Conservation (phyloP, 257 asterid species). For the Solanum gandarillasii region DNA sequence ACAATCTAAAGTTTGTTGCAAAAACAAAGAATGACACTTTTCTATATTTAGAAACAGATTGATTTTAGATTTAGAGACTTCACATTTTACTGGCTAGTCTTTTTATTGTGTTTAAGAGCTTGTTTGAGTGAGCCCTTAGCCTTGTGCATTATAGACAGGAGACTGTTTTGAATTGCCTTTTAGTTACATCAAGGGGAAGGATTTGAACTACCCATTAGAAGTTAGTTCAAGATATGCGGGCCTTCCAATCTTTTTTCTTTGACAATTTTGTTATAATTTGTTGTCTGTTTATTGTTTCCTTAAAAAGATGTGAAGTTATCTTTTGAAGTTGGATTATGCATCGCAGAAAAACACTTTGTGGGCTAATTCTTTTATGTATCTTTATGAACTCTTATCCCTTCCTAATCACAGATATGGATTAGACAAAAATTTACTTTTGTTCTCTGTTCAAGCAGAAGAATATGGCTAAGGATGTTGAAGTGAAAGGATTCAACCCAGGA, state of each 20-base stretch:
- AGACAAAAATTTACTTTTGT: neutral
- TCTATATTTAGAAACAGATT: neutral
- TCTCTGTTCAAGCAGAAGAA: constrained; percentile 37
- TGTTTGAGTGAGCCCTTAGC: neutral
- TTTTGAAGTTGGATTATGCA: neutral
- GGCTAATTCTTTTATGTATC: neutral
- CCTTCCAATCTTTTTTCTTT: neutral
- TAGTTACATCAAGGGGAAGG: neutral
- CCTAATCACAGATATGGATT: neutral
- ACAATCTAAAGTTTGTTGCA: neutral
- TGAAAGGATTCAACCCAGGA: constrained; percentile 70
- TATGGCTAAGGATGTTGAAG: constrained; percentile 29
- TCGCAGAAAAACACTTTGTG: neutral
- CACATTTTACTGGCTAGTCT: neutral
- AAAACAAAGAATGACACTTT: neutral
- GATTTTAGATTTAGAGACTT: neutral
- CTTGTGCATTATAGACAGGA: neutral
- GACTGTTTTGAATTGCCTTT: neutral
- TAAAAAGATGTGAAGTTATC: neutral
- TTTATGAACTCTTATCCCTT: neutral
- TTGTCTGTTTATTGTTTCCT: neutral
- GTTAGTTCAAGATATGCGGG: neutral
- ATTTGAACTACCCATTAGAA: neutral
- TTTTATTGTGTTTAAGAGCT: neutral
- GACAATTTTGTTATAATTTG: neutral